Evolutionary conservation across 2,329 filamentous ascomycete genomes (phyloP), one percentile per base, ranked within the genome.

Genomic region (Colletotrichum sidae): DNA sequence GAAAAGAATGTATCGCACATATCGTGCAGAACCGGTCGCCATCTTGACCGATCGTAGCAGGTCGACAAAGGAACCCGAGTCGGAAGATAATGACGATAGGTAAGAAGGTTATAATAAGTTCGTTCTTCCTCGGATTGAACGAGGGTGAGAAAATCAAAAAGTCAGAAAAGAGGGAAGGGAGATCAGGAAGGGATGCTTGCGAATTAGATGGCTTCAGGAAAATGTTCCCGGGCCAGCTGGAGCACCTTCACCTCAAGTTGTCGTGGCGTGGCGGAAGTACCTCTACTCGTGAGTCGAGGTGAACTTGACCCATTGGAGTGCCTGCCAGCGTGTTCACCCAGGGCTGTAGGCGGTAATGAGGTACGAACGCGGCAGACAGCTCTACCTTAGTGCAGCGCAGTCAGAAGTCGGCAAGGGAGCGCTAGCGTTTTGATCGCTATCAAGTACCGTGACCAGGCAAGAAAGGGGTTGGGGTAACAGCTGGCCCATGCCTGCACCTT

Each of bases 1-100:
- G 74, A 97, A 89, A 75, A 96, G 85, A 77, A 97, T 85, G 79
- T 90, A 90, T 84, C 88, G 87, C 84, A 90, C 81, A 74, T 93
- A 93, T 80, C 92, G 90, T 79, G 90, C 88, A 71, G 87, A 89
- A 76, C 89, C 89, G 66, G 89, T 86, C 80, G 89, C 90, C 84
- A 86, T 87, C 74, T 70, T 81, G 74, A 71, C 69, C 67, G 60
- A 49, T 59, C 49, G 59, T 60, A 44, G 38, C 47, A 64, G 47
- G 59, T 37, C 60, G 51, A 55, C 17, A 50, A 60, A 63, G 42
- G 53, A 53, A 37, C 15, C 41, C 12, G 12, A 49, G 8, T 45
- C 25, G 34, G 12, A 34, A 33, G 46, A 56, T 39, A 67, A 49
- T 39, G 11, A 46, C 38, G 59, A 38, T 45, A 59, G 63, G 65